Evolutionary conservation across 192 early-diverging fungal species (phyloP).

Genomic region (Radiomyces spectabilis): DNA sequence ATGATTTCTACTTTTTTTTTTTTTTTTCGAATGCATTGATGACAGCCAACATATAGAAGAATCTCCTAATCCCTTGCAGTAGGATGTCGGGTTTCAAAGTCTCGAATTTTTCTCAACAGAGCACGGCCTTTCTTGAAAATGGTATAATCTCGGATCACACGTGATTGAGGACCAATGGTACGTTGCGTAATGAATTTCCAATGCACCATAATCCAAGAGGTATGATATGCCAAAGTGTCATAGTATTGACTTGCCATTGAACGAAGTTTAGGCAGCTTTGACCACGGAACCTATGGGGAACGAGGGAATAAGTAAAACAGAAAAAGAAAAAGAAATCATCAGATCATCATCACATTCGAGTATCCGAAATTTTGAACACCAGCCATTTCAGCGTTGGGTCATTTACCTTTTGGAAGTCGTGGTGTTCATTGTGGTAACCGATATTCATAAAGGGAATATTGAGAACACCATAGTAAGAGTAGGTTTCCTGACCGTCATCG

Average conservation of each 20-base stretch:
- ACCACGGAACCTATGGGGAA: conserved; percentile 66
- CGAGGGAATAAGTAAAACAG: neutral
- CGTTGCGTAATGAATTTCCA: conserved; percentile 73
- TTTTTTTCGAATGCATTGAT: too few relatives aligned
- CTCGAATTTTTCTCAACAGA: conserved; percentile 41
- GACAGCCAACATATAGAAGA: too few relatives aligned
- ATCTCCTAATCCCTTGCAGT: too few relatives aligned
- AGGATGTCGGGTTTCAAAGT: too few relatives aligned
- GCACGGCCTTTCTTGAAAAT: conserved; percentile 69
- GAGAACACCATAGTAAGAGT: conserved; percentile 91
- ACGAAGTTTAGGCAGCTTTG: conserved; percentile 71
- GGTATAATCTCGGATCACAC: conserved; percentile 62
- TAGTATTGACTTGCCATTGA: conserved; percentile 87
- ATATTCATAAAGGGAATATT: conserved; percentile 91
- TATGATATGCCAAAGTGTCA: conserved; percentile 72
- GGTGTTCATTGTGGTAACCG: conserved; percentile 98
- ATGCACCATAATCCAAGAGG: conserved; percentile 82
- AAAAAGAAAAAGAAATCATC: neutral
- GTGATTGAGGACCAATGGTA: conserved; percentile 75
- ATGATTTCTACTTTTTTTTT: too few relatives aligned
- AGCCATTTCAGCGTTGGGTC: neutral
- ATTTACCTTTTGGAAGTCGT: conserved; percentile 76
- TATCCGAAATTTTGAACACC: neutral
- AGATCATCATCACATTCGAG: neutral
- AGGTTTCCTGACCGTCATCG: conserved; percentile 89